These are phyloP conservation scores for Ophiostoma tasmaniense DNA, from an alignment of 2,329 filamentous ascomycete species.

Conservation along the genomic window DNA sequence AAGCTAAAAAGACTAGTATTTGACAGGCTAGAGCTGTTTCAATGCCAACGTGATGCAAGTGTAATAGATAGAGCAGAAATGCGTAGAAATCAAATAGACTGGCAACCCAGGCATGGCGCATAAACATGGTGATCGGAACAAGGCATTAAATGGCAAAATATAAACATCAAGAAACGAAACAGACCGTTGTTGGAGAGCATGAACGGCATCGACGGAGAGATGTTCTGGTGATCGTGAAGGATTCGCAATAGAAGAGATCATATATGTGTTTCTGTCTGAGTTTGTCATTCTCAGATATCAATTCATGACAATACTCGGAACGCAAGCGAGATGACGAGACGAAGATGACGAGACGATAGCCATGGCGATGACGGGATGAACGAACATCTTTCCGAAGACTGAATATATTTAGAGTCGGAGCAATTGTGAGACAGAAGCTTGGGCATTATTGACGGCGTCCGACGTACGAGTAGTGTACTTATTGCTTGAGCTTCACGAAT, in stretches of 20 bases:
- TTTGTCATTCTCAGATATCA: neutral
- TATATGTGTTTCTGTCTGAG: neutral
- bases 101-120: neutral
- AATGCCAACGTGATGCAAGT: neutral
- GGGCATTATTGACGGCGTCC: neutral
- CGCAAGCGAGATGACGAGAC: no score
- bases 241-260: neutral
- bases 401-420: neutral
- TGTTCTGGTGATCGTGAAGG: neutral
- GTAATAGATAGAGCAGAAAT: no score
- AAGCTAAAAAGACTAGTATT: neutral
- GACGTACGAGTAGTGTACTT: neutral
- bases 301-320: no score
- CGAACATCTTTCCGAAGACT: neutral
- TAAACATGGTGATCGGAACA: constrained; percentile 3
- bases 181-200: neutral
- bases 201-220: neutral
- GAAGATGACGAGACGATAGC: no score
- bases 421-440: constrained; percentile 3
- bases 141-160: neutral
- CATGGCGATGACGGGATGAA: no score
- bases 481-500: no score
- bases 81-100: no score
- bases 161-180: neutral
- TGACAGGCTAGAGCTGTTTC: neutral